These are phyloP conservation scores for Typha latifolia DNA, from an alignment of 176 grass and related monocot genomes.

Conservation along the genomic window DNA sequence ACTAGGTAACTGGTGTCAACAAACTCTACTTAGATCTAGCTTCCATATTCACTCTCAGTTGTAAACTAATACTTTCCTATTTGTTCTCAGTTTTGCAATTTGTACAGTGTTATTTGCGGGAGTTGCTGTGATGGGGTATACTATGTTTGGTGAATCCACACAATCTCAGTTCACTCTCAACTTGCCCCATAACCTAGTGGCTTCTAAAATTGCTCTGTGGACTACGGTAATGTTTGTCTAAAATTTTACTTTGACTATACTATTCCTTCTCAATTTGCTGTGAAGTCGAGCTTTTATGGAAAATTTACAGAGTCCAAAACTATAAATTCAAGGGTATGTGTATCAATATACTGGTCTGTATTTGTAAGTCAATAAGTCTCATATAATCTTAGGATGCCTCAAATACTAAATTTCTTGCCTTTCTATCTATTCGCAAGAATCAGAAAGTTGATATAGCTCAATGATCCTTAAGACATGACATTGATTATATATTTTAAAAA, in stretches of 20 bases:
- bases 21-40: too few relatives aligned
- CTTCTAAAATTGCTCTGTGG: slow-evolving; percentile 81
- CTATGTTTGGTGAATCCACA: slow-evolving; percentile 84
- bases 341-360: too few relatives aligned
- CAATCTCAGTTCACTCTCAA: slow-evolving; percentile 86
- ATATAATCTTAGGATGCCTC: too few relatives aligned
- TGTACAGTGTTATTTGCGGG: slow-evolving; percentile 58
- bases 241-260: neutral
- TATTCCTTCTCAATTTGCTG: neutral
- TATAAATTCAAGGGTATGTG: neutral
- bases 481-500: neutral
- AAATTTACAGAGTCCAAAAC: neutral
- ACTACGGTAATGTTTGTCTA: slow-evolving; percentile 49
- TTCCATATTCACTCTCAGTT: too few relatives aligned
- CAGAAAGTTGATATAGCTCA: too few relatives aligned
- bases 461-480: too few relatives aligned
- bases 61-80: neutral
- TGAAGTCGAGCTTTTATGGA: neutral
- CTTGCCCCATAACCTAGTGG: slow-evolving; percentile 67
- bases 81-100: slow-evolving; percentile 46
- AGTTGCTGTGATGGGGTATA: slow-evolving; percentile 55
- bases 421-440: too few relatives aligned
- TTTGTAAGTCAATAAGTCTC: too few relatives aligned
- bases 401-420: too few relatives aligned
- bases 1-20: slow-evolving; percentile 39